phyloP scores from a whole-genome alignment of 2,329 filamentous ascomycete species.

The Cytospora mali region DNA sequence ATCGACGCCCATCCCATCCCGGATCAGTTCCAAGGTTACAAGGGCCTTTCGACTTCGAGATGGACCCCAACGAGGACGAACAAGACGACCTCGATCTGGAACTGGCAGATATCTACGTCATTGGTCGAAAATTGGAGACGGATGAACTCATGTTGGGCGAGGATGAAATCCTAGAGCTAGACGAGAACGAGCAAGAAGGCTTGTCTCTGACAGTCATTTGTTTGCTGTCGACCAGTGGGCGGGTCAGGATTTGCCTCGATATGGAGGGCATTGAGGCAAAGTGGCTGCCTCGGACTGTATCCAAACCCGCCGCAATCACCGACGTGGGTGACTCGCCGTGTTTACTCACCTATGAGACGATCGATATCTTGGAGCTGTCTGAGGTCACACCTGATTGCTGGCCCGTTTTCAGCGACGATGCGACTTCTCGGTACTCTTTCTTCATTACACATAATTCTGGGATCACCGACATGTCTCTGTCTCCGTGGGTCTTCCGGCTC shows the following conservation, averaged over 20 bases:
- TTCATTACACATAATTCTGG: constrained; percentile 64
- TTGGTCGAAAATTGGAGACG: constrained; percentile 63
- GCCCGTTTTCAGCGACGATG: constrained; percentile 65
- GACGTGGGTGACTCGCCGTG: constrained; percentile 47
- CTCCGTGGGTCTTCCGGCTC: constrained; percentile 65
- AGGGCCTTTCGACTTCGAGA: constrained; percentile 61
- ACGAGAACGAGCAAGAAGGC: constrained; percentile 60
- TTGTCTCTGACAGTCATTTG: constrained; percentile 63
- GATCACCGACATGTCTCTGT: constrained; percentile 62
- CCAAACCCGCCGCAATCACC: constrained; percentile 45
- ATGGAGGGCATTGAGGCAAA: constrained; percentile 65
- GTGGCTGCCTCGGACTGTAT: constrained; percentile 62
- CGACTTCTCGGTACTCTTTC: constrained; percentile 64
- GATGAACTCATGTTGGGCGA: constrained; percentile 66
- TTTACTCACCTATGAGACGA: constrained; percentile 63
- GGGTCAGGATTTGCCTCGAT: constrained; percentile 64
- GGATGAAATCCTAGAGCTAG: constrained; percentile 61
- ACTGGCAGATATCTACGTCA: constrained; percentile 63
- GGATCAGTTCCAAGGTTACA: constrained; percentile 62
- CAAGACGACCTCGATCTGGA: constrained; percentile 60
- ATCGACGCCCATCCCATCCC: constrained; percentile 57
- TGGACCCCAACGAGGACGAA: constrained; percentile 54
- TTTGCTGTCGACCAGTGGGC: constrained; percentile 62
- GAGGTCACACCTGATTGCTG: constrained; percentile 61
- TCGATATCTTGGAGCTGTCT: constrained; percentile 59